Conservation (phyloP, 2,329 filamentous ascomycete genomes). For the Neonectria neomacrospora region DNA sequence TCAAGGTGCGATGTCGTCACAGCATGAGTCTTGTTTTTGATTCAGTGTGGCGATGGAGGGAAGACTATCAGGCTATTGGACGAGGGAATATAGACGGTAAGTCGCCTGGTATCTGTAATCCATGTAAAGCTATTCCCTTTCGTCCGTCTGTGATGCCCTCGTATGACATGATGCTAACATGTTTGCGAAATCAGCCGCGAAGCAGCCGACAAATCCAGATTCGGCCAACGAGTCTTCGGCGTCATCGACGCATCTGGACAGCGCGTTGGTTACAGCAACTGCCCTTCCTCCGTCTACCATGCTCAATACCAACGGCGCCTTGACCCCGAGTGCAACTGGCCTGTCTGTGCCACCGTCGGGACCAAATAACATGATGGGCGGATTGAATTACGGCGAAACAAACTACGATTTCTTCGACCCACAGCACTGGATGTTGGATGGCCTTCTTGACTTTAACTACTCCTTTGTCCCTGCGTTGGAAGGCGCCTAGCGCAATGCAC, state of each 20-base stretch:
- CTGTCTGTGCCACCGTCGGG: constrained; percentile 54
- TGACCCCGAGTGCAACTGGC: constrained; percentile 63
- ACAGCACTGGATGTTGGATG: constrained; percentile 92
- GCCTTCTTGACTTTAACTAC: constrained; percentile 83
- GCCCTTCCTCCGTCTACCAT: constrained; percentile 56
- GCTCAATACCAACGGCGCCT: constrained; percentile 60
- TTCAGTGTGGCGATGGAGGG: constrained; percentile 86
- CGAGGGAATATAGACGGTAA: constrained; percentile 77
- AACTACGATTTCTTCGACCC: constrained; percentile 93
- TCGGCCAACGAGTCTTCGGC: constrained; percentile 78
- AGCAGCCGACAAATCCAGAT: constrained; percentile 88
- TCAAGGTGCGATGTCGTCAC: constrained; percentile 85
- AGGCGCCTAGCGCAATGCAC: constrained; percentile 52
- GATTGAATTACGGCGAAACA: constrained; percentile 70
- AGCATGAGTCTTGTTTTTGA: constrained; percentile 89
- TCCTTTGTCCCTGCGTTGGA: constrained; percentile 67
- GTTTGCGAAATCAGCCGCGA: constrained; percentile 65
- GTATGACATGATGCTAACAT: constrained; percentile 35
- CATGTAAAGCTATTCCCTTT: constrained; percentile 42
- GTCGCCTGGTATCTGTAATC: constrained; percentile 45
- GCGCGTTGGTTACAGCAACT: constrained; percentile 62
- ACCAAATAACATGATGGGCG: constrained; percentile 60
- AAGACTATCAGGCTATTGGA: constrained; percentile 79
- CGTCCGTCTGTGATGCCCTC: constrained; percentile 29
- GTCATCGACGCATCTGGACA: constrained; percentile 73